A percentile compares a stretch with the other conserved stretches of the same genome.
Conservation (phyloP, 495 filamentous ascomycete species). For the Xylaria castorea region DNA sequence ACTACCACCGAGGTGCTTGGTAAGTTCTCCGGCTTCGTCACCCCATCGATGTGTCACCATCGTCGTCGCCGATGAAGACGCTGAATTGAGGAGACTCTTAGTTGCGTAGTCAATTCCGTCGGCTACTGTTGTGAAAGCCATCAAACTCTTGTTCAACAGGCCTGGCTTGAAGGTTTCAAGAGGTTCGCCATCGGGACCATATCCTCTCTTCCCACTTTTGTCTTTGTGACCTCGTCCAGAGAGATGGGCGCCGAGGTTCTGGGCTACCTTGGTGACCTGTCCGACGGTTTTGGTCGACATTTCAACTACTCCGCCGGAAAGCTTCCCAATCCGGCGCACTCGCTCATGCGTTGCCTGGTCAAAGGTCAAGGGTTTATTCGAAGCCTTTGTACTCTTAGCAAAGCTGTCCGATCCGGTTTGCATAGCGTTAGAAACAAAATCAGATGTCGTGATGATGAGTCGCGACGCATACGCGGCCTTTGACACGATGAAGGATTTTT, state of each 20-base stretch:
- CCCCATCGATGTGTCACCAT: slow-evolving; percentile 88
- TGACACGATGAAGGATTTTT: slow-evolving; percentile 83
- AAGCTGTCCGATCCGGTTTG: slow-evolving; percentile 79
- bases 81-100: slow-evolving; percentile 72
- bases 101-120: slow-evolving; percentile 91
- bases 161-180: slow-evolving; percentile 79
- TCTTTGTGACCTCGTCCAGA: slow-evolving; percentile 66
- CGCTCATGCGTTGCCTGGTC: slow-evolving; percentile 82
- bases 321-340: slow-evolving; percentile 82
- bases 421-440: slow-evolving; percentile 77
- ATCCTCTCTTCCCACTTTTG: slow-evolving; percentile 56
- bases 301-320: slow-evolving; percentile 77
- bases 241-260: slow-evolving; percentile 83
- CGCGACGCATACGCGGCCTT: slow-evolving; percentile 90
- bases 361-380: slow-evolving; percentile 82
- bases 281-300: slow-evolving; percentile 84
- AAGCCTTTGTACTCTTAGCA: slow-evolving; percentile 77
- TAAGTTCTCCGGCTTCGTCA: slow-evolving; percentile 77
- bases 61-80: slow-evolving; percentile 76
- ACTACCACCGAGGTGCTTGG: slow-evolving; percentile 76
- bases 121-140: slow-evolving; percentile 93
- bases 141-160: slow-evolving; percentile 90
- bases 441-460: slow-evolving; percentile 86
- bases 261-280: slow-evolving; percentile 77
- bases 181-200: slow-evolving; percentile 69